Evolutionary conservation across 768 basidiomycete species (phyloP).

Genomic region (Naematelia encephala): DNA sequence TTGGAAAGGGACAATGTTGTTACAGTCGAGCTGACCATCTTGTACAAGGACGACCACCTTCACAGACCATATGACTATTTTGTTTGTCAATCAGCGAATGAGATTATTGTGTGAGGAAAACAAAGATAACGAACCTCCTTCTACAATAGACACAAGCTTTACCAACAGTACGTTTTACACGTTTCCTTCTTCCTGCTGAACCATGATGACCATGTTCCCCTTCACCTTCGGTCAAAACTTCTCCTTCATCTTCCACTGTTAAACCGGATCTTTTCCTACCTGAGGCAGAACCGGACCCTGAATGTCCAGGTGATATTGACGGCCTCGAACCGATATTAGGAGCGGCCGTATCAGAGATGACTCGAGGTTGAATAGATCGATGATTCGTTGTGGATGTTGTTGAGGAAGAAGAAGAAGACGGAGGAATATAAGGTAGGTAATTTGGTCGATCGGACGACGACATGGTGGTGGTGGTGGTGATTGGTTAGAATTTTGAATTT

Average conservation of each 20-base stretch:
- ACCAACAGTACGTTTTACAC: slow-evolving; percentile 53
- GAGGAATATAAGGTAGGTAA: background rate
- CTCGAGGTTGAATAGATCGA: background rate
- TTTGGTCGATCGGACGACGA: background rate
- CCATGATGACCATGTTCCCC: background rate
- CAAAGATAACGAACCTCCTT: slow-evolving; percentile 57
- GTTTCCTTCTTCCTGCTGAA: slow-evolving; percentile 24
- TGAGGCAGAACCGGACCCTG: background rate
- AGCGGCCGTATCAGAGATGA: no score
- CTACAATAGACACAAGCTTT: slow-evolving; percentile 92
- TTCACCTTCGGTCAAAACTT: background rate
- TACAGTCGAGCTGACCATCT: slow-evolving; percentile 66
- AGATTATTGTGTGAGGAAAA: no score
- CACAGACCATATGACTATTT: slow-evolving; percentile 50
- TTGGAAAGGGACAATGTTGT: slow-evolving; percentile 18
- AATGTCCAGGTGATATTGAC: background rate
- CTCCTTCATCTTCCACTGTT: background rate
- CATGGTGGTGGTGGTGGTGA: no score
- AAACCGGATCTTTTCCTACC: background rate
- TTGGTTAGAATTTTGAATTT: no score
- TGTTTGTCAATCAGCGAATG: slow-evolving; percentile 18
- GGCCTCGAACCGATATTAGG: no score
- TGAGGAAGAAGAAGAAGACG: background rate
- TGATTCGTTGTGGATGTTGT: background rate
- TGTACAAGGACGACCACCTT: slow-evolving; percentile 65